Percentiles rank a stretch among this genome's conserved stretches.
Evolutionary conservation across 306 rosid species (phyloP).

Genomic region (Ceratonia siliqua): DNA sequence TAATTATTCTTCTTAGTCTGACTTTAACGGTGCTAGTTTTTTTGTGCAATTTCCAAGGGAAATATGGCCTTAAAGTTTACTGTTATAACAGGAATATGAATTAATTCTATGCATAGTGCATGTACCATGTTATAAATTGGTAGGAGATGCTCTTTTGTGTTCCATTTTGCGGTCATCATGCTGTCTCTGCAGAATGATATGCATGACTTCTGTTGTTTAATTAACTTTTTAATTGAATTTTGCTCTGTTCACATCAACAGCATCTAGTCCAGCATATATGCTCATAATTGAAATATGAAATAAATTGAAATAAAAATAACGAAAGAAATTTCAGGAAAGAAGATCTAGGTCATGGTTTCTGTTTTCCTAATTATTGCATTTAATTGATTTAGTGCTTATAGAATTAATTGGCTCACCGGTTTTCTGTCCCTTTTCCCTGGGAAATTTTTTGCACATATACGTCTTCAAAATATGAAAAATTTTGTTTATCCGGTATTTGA

Average conservation of each 20-base stretch:
- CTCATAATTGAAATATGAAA: too few relatives aligned
- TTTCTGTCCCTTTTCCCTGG: not conserved
- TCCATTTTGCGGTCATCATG: not conserved
- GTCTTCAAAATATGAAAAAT: too few relatives aligned
- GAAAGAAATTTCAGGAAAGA: too few relatives aligned
- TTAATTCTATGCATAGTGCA: not conserved
- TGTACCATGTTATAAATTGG: slow-evolving; percentile 8
- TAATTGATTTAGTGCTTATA: not conserved
- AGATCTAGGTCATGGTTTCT: not conserved
- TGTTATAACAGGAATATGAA: slow-evolving; percentile 3
- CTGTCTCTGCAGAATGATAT: slow-evolving; percentile 2
- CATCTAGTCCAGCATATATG: too few relatives aligned
- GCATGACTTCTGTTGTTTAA: slow-evolving; percentile 4
- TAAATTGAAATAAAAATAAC: too few relatives aligned
- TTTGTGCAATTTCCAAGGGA: slow-evolving; percentile 7
- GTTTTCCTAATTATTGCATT: not conserved
- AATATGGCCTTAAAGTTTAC: not conserved
- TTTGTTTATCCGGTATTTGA: not conserved
- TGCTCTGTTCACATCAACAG: not conserved
- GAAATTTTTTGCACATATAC: too few relatives aligned
- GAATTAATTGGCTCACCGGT: not conserved
- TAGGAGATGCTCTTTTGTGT: not conserved
- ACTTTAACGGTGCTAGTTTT: not conserved
- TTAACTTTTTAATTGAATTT: not conserved
- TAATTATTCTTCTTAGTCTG: slow-evolving; percentile 3